Evolutionary conservation across 1,284 basidiomycete genomes (phyloP).

Genomic region (Austroboletus novae-zelandiae): DNA sequence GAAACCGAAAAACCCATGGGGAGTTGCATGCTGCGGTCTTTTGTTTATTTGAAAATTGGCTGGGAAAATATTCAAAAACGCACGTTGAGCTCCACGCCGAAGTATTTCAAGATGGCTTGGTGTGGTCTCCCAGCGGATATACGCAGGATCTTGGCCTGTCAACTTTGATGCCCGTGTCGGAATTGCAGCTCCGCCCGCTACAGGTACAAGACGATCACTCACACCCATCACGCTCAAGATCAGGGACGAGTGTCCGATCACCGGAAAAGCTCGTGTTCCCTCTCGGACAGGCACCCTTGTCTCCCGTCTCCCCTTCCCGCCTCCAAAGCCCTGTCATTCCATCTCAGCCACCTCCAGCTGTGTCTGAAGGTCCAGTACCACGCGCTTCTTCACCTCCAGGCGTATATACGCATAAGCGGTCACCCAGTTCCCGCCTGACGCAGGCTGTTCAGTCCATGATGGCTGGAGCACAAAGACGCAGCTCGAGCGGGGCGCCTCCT

Average conservation of each 20-base stretch:
- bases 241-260: constrained; percentile 4
- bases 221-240: not conserved
- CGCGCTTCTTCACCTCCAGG: constrained; percentile 4
- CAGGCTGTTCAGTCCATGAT: constrained; percentile 27
- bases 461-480: constrained; percentile 13
- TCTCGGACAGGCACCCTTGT: constrained; percentile 6
- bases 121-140: constrained; percentile 34
- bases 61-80: constrained; percentile 16
- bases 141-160: constrained; percentile 17
- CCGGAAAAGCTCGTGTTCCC: constrained; percentile 9
- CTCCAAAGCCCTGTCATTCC: constrained; percentile 16
- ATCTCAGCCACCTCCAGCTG: constrained; percentile 11
- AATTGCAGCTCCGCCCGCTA: constrained; percentile 5
- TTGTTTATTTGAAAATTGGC: constrained; percentile 7
- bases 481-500: constrained; percentile 4
- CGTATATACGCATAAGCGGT: constrained; percentile 8
- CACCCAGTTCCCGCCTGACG: constrained; percentile 19
- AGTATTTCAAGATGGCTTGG: constrained; percentile 31
- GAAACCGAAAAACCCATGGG: constrained; percentile 16
- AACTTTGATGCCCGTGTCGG: constrained; percentile 3
- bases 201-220: not conserved
- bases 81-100: constrained; percentile 33
- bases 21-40: constrained; percentile 18
- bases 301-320: constrained; percentile 17
- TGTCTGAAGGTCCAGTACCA: constrained; percentile 17